A percentile compares a stretch with the other conserved stretches of the same genome.
These are phyloP conservation scores for Peniophora sp. DNA, from an alignment of 1,284 basidiomycete genomes.

Conservation along the genomic window DNA sequence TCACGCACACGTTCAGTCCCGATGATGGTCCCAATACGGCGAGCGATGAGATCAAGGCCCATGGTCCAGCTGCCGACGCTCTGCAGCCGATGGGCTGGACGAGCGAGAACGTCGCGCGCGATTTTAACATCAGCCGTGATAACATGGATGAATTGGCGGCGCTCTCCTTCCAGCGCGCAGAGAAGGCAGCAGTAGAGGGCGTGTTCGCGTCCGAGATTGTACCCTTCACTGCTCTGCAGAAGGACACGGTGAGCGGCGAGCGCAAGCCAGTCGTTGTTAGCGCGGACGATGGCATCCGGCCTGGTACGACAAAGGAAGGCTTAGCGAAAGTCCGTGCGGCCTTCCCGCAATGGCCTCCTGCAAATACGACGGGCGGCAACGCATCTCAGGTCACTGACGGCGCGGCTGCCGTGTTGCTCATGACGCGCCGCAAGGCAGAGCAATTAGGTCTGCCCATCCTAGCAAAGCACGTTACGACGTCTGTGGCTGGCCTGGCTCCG, in stretches of 20 bases:
- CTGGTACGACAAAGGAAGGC: conserved; percentile 66
- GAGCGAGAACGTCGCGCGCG: conserved; percentile 64
- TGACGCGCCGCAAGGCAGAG: conserved; percentile 82
- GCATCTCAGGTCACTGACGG: conserved; percentile 87
- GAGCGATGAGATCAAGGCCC: conserved; percentile 49
- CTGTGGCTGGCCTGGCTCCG: conserved; percentile 67
- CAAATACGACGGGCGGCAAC: conserved; percentile 83
- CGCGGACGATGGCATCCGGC: conserved; percentile 79
- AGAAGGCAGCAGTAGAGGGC: conserved; percentile 56
- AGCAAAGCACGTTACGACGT: conserved; percentile 73
- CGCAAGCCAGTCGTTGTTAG: conserved; percentile 51
- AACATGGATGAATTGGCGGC: conserved; percentile 82
- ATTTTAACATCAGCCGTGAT: conserved; percentile 73
- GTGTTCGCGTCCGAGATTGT: conserved; percentile 76
- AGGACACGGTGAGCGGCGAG: conserved; percentile 45
- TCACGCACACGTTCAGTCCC: conserved; percentile 44
- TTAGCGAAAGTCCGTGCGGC: conserved; percentile 68
- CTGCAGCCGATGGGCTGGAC: conserved; percentile 79
- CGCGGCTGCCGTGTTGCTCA: conserved; percentile 78
- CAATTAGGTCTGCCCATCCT: conserved; percentile 68
- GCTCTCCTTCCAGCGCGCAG: conserved; percentile 65
- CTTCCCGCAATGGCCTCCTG: conserved; percentile 83
- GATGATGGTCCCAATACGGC: conserved; percentile 56
- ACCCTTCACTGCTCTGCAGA: conserved; percentile 61
- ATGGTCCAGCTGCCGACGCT: conserved; percentile 50